Evolutionary conservation across 257 asterid genomes (phyloP).

Genomic region (Linderniella brevidens): DNA sequence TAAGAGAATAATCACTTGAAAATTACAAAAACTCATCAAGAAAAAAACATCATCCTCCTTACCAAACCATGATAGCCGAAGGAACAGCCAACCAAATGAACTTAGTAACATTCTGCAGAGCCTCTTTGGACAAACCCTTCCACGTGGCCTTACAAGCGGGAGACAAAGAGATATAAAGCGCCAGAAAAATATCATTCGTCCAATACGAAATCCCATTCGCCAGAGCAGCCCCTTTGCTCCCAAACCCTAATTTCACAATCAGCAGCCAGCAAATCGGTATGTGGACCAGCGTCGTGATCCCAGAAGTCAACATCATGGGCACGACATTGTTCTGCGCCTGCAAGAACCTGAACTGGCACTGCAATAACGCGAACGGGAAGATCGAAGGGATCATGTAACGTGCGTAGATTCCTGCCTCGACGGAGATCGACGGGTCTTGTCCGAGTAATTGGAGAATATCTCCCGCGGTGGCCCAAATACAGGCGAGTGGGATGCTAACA

Average conservation of each 20-base stretch:
- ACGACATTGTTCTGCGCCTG: conserved; percentile 52
- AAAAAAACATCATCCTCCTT: not conserved
- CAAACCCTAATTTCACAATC: conserved; percentile 35
- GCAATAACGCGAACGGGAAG: conserved; percentile 43
- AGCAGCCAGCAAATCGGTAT: conserved; percentile 40
- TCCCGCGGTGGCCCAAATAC: conserved; percentile 51
- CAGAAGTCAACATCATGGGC: conserved; percentile 56
- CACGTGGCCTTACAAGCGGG: conserved; percentile 42
- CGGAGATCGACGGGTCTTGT: conserved; percentile 47
- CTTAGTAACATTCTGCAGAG: conserved; percentile 26
- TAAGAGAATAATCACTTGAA: too few species aligned
- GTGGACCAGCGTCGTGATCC: conserved; percentile 33
- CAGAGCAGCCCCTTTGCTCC: conserved; percentile 61
- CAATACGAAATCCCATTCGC: conserved; percentile 51
- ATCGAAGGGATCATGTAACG: conserved; percentile 41
- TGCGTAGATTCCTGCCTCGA: conserved; percentile 42
- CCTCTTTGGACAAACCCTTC: conserved; percentile 42
- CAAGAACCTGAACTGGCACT: conserved; percentile 41
- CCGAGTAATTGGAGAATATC: conserved; percentile 29
- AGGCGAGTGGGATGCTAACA: conserved; percentile 32
- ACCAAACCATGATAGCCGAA: conserved; percentile 67
- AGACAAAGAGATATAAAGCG: conserved; percentile 25
- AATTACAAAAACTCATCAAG: not conserved
- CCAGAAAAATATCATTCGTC: conserved; percentile 38
- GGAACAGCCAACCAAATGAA: conserved; percentile 50